These are phyloP conservation scores for Boletus mariae DNA, from an alignment of 1,284 basidiomycete genomes.

Conservation along the genomic window DNA sequence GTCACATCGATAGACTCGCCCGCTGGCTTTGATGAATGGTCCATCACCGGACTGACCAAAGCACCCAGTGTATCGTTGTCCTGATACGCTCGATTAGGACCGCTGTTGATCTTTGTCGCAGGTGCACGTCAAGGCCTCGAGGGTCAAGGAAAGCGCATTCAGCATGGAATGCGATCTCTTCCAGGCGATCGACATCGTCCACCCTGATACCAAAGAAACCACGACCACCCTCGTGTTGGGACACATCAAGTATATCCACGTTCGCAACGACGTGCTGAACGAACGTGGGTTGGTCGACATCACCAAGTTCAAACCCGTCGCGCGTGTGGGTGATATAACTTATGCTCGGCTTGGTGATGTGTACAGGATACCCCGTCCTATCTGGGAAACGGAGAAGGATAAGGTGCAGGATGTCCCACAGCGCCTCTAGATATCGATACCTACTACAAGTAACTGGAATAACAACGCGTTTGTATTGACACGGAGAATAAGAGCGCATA, in stretches of 20 bases:
- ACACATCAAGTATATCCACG: constrained; percentile 60
- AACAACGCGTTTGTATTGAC: too few species aligned
- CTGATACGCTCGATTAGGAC: background rate
- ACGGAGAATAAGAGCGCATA: too few species aligned
- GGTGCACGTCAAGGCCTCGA: constrained; percentile 54
- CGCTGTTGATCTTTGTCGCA: constrained; percentile 13
- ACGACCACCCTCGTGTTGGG: constrained; percentile 49
- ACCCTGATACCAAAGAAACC: constrained; percentile 35
- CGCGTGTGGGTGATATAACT: constrained; percentile 54
- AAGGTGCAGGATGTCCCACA: background rate
- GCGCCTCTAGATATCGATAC: too few species aligned
- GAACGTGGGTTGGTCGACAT: constrained; percentile 45
- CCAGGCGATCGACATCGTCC: constrained; percentile 44
- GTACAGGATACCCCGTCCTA: constrained; percentile 44
- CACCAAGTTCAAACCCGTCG: constrained; percentile 49
- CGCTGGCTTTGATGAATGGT: constrained; percentile 60
- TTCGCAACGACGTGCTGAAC: constrained; percentile 47
- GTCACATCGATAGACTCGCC: constrained; percentile 58
- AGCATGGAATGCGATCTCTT: constrained; percentile 67
- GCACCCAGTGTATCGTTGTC: constrained; percentile 42
- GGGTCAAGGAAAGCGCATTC: constrained; percentile 70
- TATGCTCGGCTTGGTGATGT: constrained; percentile 46
- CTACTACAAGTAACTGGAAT: too few species aligned
- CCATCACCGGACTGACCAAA: constrained; percentile 60
- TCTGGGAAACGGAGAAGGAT: constrained; percentile 50